phyloP scores from a whole-genome alignment of 192 early-diverging fungal species.

The Coemansia sp. region DNA sequence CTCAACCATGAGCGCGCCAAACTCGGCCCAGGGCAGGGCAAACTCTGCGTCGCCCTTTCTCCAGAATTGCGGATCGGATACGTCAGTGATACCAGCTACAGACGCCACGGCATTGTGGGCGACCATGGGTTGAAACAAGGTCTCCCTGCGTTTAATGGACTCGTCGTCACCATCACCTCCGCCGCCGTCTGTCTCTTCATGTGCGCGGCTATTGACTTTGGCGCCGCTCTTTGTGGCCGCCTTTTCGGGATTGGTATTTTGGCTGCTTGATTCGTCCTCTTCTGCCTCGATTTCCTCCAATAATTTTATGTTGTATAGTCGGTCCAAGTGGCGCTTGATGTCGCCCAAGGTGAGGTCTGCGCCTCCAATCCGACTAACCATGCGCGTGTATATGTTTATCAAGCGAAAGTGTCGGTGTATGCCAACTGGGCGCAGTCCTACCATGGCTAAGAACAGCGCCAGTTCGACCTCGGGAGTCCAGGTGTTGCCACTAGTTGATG shows the following conservation, averaged over 20 bases:
- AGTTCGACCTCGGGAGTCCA: constrained; percentile 48
- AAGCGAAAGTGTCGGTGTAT: constrained; percentile 51
- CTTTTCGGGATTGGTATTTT: neutral
- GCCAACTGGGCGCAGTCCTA: constrained; percentile 46
- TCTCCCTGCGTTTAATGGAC: neutral
- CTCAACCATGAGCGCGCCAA: constrained; percentile 50
- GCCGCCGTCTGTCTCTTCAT: neutral
- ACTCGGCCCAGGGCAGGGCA: constrained; percentile 43
- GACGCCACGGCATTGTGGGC: neutral
- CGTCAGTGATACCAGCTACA: constrained; percentile 21
- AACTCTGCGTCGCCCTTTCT: constrained; percentile 33
- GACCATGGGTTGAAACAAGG: neutral
- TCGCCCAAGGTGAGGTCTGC: constrained; percentile 23
- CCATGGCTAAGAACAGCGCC: constrained; percentile 45
- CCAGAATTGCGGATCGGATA: constrained; percentile 49
- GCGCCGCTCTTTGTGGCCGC: neutral
- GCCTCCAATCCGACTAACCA: constrained; percentile 27
- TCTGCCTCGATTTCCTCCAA: constrained; percentile 44
- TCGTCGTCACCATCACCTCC: neutral
- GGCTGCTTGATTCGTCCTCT: constrained; percentile 14
- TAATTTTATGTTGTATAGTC: constrained; percentile 35
- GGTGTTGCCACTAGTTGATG: neutral
- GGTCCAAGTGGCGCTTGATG: constrained; percentile 25
- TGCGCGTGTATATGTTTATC: constrained; percentile 46
- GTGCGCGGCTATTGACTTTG: neutral